Base-by-base conservation (phyloP, 768 basidiomycete species). In the Suillus brevipes region DNA sequence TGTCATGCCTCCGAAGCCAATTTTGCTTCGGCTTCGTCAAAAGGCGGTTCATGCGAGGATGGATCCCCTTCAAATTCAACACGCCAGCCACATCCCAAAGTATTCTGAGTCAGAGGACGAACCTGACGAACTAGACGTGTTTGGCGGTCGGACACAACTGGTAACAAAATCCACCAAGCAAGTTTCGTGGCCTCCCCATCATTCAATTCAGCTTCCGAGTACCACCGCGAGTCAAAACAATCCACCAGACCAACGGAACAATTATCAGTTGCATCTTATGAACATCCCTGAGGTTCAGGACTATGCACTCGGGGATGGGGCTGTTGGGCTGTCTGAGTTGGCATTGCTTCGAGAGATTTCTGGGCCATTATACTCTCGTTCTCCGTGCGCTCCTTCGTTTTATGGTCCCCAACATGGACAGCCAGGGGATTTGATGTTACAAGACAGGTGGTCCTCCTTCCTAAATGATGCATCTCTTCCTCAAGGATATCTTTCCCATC, bases 11-110 rank as follows among this genome's bases (percentile, higher is more conserved):
- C 7, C 40, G 34, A 64, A 86, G 85, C 81, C 83, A 36, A 78
- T 85, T 16, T 66, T 86, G 36, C 73, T 83, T 63, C 72, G 72
- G 18, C 80, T 86, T 79, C 77, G 79, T 20, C 70, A 78, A 28
- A 83, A 82, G 69, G 82, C 83, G 13, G 70, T 70, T 60, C 69
- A 78, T 45, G 78, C 77, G 31, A 72, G 68, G 72, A 47, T 61
- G 38, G 52, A 67, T 69, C 31, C 63, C 52, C 55, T 57, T 16
- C 34, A 36, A 36, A 8, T 36, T 36, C 69, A 70, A 23, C 61
- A 61, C 37, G 53, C 14, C 45, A 63, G 61, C 40, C 60, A 69
- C 12, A 68, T 74, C 16, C 66, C 72, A 31, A 31, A 31, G 18
- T 60, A 69, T 31, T 47, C 50, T 28, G 60, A 18, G 25, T 14